These are phyloP conservation scores for Croton laevigatus DNA, from an alignment of 441 rosid genomes.

Conservation along the genomic window DNA sequence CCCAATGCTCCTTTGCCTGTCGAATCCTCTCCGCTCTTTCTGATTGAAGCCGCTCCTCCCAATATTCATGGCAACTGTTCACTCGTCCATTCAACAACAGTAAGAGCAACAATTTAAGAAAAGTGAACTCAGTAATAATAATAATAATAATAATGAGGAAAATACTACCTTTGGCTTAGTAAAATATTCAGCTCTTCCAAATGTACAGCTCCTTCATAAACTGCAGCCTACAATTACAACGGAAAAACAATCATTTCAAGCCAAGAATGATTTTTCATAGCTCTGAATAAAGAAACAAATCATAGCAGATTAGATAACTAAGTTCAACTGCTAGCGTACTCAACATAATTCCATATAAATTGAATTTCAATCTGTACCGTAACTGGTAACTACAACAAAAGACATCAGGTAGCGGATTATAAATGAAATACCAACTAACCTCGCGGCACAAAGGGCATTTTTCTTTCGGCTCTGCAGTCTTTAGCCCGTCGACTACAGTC, in stretches of 20 bases:
- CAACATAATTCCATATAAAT: no score
- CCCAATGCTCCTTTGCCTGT: slow-evolving; percentile 87
- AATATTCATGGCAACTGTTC: slow-evolving; percentile 68
- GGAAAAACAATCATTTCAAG: slow-evolving; percentile 6
- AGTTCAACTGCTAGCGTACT: no score
- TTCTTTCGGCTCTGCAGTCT: slow-evolving; percentile 51
- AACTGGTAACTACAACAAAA: no score
- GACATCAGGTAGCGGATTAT: no score
- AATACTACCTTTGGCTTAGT: slow-evolving; percentile 56
- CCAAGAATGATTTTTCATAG: neutral
- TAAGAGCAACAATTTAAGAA: slow-evolving; percentile 8
- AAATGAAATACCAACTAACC: slow-evolving; percentile 34
- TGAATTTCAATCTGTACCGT: no score
- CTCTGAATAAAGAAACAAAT: no score
- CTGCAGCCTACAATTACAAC: slow-evolving; percentile 44
- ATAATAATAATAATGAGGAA: neutral
- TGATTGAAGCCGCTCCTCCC: slow-evolving; percentile 63
- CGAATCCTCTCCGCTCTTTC: slow-evolving; percentile 70
- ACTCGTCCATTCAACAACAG: neutral
- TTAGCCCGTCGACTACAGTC: slow-evolving; percentile 66
- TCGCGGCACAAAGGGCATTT: slow-evolving; percentile 83
- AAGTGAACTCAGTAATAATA: no score
- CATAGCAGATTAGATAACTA: no score
- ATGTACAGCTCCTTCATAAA: slow-evolving; percentile 64
- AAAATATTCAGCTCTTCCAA: slow-evolving; percentile 76